phyloP scores from a whole-genome alignment of 345 rosid species.

The Sisymbrium altissimum region DNA sequence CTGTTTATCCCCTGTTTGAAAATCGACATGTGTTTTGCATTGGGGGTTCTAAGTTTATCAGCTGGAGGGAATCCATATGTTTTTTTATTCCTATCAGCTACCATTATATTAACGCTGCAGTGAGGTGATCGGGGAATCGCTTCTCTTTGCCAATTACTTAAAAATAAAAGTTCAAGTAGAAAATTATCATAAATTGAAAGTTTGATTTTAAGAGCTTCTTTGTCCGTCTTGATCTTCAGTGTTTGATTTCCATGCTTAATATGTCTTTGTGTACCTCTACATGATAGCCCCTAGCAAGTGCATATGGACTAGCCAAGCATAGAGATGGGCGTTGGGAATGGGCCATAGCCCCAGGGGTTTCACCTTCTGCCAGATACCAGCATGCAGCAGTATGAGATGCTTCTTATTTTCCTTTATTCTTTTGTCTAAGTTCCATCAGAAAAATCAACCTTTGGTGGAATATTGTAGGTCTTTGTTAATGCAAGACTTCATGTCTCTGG shows the following conservation, averaged over 20 bases:
- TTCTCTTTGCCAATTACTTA: background rate
- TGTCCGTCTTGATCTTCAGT: background rate
- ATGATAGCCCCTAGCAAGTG: slow-evolving; percentile 88
- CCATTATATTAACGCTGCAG: background rate
- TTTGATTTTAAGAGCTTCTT: slow-evolving; percentile 7
- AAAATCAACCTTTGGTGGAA: slow-evolving; percentile 8
- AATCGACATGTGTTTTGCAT: background rate
- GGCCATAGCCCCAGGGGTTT: slow-evolving; percentile 99
- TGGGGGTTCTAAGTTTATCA: background rate
- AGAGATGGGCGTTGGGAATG: slow-evolving; percentile 99
- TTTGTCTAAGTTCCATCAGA: slow-evolving; percentile 10
- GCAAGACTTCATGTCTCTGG: slow-evolving; percentile 99
- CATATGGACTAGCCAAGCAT: slow-evolving; percentile 99
- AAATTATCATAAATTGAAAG: background rate
- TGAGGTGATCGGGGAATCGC: background rate
- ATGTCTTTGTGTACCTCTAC: background rate
- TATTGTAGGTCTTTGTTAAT: slow-evolving; percentile 86
- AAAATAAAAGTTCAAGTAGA: background rate
- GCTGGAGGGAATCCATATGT: background rate
- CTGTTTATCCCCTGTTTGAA: background rate
- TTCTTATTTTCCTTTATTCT: slow-evolving; percentile 7
- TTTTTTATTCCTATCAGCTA: background rate
- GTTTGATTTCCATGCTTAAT: slow-evolving; percentile 4
- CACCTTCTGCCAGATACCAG: slow-evolving; percentile 98
- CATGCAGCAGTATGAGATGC: slow-evolving; percentile 88